Evolutionary conservation across 495 filamentous ascomycete genomes (phyloP).

Genomic region (Penicilliopsis zonata): DNA sequence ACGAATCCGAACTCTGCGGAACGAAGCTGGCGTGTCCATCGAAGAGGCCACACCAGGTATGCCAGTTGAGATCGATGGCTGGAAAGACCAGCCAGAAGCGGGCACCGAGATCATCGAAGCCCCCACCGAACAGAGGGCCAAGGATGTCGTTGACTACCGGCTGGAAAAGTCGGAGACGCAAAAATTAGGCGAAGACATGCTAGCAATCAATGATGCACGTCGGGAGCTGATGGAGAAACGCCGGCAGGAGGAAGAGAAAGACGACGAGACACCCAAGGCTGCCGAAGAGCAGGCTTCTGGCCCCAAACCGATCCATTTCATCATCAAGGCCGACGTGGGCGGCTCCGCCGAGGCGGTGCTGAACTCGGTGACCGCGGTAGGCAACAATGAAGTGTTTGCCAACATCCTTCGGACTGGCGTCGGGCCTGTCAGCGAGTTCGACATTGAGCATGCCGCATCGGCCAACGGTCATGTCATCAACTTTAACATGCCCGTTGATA

Average conservation of each 20-base stretch:
- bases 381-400: slow-evolving; percentile 70
- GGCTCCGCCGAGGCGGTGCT: slow-evolving; percentile 87
- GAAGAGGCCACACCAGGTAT: slow-evolving; percentile 72
- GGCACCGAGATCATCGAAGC: slow-evolving; percentile 84
- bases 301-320: slow-evolving; percentile 59
- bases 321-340: slow-evolving; percentile 86
- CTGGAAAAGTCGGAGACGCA: slow-evolving; percentile 47
- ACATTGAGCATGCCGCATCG: slow-evolving; percentile 73
- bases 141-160: slow-evolving; percentile 68
- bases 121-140: slow-evolving; percentile 63
- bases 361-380: slow-evolving; percentile 58
- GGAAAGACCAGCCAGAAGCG: slow-evolving; percentile 82
- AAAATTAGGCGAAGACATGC: slow-evolving; percentile 55
- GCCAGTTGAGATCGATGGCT: slow-evolving; percentile 86
- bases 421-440: slow-evolving; percentile 71
- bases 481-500: slow-evolving; percentile 71
- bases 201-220: slow-evolving; percentile 63
- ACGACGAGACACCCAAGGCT: slow-evolving; percentile 13
- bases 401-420: slow-evolving; percentile 66
- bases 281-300: slow-evolving; percentile 29
- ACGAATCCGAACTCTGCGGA: slow-evolving; percentile 66
- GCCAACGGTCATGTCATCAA: slow-evolving; percentile 63
- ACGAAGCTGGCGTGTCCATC: slow-evolving; percentile 70
- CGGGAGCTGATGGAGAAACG: slow-evolving; percentile 48
- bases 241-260: slow-evolving; percentile 31